A percentile compares a stretch with the other conserved stretches of the same genome.
Evolutionary conservation across 768 basidiomycete genomes (phyloP).

Genomic region (Tulasnella sp.): DNA sequence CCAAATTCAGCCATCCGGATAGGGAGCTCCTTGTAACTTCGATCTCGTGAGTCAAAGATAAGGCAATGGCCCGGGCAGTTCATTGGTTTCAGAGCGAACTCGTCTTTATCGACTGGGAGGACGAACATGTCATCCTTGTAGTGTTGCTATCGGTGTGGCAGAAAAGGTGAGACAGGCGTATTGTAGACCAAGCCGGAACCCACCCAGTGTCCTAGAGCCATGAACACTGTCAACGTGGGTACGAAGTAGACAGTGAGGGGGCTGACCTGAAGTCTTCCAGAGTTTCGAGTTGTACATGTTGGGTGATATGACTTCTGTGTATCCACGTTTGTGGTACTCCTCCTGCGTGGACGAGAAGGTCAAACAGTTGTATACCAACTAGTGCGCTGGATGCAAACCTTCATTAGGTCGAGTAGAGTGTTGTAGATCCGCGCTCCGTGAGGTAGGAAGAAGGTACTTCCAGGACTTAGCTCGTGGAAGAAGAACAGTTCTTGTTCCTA

Average conservation of each 20-base stretch:
- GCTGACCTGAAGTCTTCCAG: conserved; percentile 83
- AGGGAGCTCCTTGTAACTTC: conserved; percentile 89
- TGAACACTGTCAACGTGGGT: not conserved
- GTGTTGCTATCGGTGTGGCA: conserved; percentile 68
- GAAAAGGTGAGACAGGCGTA: not conserved
- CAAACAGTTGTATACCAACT: not conserved
- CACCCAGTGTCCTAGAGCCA: not conserved
- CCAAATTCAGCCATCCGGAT: conserved; percentile 98
- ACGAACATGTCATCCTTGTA: conserved; percentile 98
- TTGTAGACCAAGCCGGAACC: not conserved
- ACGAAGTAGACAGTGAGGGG: not conserved
- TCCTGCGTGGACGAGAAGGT: conserved; percentile 32
- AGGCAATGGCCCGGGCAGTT: conserved; percentile 97
- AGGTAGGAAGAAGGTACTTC: conserved; percentile 92
- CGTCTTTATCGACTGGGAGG: conserved; percentile 90
- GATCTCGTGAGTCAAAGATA: conserved; percentile 88
- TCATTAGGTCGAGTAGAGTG: conserved; percentile 76
- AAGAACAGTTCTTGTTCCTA: conserved; percentile 96
- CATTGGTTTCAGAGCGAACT: conserved; percentile 96
- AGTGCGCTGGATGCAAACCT: conserved; percentile 40
- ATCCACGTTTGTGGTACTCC: conserved; percentile 92
- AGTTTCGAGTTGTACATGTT: conserved; percentile 95
- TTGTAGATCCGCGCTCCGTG: conserved; percentile 97
- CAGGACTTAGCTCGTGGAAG: conserved; percentile 94
- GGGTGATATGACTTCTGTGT: conserved; percentile 80